Conservation (phyloP, 371 early-diverging fungal genomes). For the Apophysomyces ossiformis region DNA sequence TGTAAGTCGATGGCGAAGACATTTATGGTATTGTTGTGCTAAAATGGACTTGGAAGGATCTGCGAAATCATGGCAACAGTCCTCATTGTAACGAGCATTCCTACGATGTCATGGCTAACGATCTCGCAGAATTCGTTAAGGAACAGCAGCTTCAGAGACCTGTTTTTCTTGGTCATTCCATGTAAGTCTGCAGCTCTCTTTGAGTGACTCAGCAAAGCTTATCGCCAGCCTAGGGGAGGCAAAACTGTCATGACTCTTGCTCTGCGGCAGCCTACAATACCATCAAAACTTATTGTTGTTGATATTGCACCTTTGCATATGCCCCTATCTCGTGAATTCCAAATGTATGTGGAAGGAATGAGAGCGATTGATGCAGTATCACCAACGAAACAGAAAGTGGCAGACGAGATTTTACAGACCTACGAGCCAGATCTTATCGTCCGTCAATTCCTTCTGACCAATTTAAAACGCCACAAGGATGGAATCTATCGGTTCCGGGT, state of each 20-base stretch:
- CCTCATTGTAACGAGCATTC: constrained; percentile 70
- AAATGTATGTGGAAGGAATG: constrained; percentile 68
- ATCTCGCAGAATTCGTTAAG: constrained; percentile 71
- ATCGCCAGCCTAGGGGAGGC: constrained; percentile 70
- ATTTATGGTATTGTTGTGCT: constrained; percentile 17
- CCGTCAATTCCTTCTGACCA: constrained; percentile 90
- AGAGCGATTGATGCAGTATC: constrained; percentile 62
- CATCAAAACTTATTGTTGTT: constrained; percentile 80
- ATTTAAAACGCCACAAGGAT: constrained; percentile 64
- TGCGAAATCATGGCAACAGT: constrained; percentile 95
- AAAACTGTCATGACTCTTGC: constrained; percentile 89
- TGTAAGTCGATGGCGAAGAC: constrained; percentile 25
- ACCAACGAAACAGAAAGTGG: constrained; percentile 68
- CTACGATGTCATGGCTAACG: constrained; percentile 84
- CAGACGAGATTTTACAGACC: constrained; percentile 74
- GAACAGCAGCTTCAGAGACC: constrained; percentile 57
- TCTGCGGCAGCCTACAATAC: constrained; percentile 49
- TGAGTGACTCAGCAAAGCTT: neutral
- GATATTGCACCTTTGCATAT: constrained; percentile 82
- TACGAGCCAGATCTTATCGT: constrained; percentile 61
- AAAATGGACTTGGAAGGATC: constrained; percentile 74
- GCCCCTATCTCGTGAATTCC: constrained; percentile 60
- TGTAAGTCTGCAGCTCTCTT: constrained; percentile 43
- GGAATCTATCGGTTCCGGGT: constrained; percentile 68
- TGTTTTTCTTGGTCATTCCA: constrained; percentile 88